Evolutionary conservation across 176 grass and related monocot genomes (phyloP), one percentile per base, ranked within the genome.

Genomic region (Poa annua): DNA sequence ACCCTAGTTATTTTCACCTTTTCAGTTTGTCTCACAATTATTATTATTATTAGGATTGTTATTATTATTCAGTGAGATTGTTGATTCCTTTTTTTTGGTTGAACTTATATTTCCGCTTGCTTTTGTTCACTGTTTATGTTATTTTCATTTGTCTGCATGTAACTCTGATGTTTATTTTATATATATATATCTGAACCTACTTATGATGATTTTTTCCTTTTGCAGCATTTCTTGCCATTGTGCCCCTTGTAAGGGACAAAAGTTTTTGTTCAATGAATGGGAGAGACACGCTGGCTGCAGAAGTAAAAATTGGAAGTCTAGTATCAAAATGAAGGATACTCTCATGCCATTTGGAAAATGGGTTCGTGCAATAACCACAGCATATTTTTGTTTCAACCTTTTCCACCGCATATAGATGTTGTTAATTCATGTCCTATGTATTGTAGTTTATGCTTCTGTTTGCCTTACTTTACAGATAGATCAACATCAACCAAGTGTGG

Each of bases 221-320:
- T 38, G 36, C 86, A 98, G 96, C 55, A 89, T 98, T 79, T 90
- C 91, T 82, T 98, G 96, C 79, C 88, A 90, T 54, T 98, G 96
- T 45, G 69, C 32, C 70, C 91, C 96, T 44, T 98, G 96, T 86
- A 98, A 95, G 81, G 91, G 86, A 75, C 90, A 91, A 49, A 98
- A 93, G 76, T 91, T 95, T 88, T 83, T 88, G 57, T 89, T 92
- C 85, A 95, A 88, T 78, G 96, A 98, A 85, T 98, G 96, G 96
- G 96, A 98, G 79, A 71, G 90, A 16, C 96, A 98, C 65, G 85
- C 88, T 45, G 92, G 96, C 77, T 93, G 89, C 80, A 98, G 90
- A 90, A 98, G 91, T 86, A 95, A 98, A 88, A 95, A 98, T 68
- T 98, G 96, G 96, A 98, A 91, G 73, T 90, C 92, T 24, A 98